Evolutionary conservation across 768 basidiomycete species (phyloP).

Genomic region (Calocera cornea): DNA sequence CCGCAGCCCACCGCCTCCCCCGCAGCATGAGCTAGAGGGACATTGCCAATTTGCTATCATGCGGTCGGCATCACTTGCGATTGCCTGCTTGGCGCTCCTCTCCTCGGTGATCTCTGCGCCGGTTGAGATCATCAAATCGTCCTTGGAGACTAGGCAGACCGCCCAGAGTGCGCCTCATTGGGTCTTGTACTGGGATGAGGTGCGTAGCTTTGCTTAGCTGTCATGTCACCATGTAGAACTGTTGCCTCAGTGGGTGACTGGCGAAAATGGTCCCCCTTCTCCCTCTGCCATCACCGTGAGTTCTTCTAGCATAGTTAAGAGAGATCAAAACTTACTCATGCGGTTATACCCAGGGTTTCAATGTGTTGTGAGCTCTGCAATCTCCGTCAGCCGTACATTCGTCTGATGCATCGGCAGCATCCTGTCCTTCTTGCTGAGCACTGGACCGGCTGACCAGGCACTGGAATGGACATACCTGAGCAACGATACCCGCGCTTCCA

Average conservation of each 20-base stretch:
- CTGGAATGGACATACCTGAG: constrained; percentile 9
- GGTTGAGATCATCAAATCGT: neutral
- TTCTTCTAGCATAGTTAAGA: neutral
- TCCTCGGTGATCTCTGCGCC: neutral
- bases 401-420: neutral
- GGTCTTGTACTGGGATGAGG: neutral
- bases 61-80: neutral
- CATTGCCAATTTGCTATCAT: neutral
- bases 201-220: neutral
- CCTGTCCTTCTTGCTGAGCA: constrained; percentile 24
- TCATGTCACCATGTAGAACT: neutral
- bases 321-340: neutral
- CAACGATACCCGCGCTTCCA: constrained; percentile 9
- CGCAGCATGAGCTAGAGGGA: neutral
- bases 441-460: constrained; percentile 13
- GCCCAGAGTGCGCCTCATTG: neutral
- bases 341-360: constrained; percentile 34
- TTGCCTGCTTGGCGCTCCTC: neutral
- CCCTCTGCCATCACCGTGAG: neutral
- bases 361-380: constrained; percentile 35
- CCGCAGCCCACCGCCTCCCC: too few relatives aligned
- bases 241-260: neutral
- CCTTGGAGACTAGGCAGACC: neutral
- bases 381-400: neutral
- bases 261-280: neutral